Base-by-base conservation (phyloP, 768 basidiomycete species). In the Ramaria sp. region DNA sequence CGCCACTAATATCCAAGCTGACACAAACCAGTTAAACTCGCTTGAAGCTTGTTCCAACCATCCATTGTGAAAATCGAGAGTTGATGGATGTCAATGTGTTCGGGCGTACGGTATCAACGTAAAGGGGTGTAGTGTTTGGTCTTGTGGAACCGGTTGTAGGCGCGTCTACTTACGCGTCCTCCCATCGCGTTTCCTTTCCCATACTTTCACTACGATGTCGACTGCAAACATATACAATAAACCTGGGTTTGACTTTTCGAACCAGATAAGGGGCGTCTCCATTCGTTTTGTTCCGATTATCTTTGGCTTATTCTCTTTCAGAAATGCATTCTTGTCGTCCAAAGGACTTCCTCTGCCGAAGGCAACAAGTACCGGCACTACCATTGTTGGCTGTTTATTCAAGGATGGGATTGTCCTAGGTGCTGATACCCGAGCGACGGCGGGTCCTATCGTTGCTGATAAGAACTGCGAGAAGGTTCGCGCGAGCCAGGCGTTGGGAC, bases 401-500 rank as follows among this genome's bases (percentile, higher is more conserved):
- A 84, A 83, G 61, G 89, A 90, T 64, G 96, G 96, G 5, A 83
- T 99, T 61, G 79, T 95, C 16, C 78, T 99, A 5, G 96, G 95
- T 44, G 96, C 96, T 13, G 96, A 98, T 69, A 99, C 96, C 1
- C 78, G 95, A 62, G 94, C 96, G 3, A 98, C 96, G 0, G 89
- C 84, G 57, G 96, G 95, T 1, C 78, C 80, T 22, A 97, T 98
- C 60, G 90, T 99, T 25, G 91, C 91, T 0, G 95, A 98, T 74
- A 98, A 99, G 80, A 99, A 99, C 71, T 99, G 96, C 70, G 96
- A 98, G 74, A 99, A 99, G 86, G 95, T 94, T 53, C 45, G 71
- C 60, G 7, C 28, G 38, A 39, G 48, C 45, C 5, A 37, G 10
- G 8, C 22, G 2, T 6, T 34, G 43, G 9, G 30, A 22, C 37